Base-by-base conservation (phyloP, 2,329 filamentous ascomycete species). In the Metarhizium humberi region DNA sequence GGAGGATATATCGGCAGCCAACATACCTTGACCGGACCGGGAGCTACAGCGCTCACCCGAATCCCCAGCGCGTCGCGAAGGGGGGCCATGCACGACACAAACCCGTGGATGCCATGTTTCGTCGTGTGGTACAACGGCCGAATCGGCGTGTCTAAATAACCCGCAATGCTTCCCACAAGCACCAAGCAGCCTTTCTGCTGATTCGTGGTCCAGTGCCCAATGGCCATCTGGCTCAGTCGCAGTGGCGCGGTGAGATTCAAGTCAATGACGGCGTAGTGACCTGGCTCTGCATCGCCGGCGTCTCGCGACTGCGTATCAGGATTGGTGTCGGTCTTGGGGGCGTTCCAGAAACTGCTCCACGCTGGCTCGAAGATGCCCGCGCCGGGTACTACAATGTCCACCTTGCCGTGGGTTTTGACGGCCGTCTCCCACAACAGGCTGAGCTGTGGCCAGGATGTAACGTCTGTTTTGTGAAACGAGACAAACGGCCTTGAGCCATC, bases 171-270 rank as follows among this genome's bases (percentile, higher is more conserved):
- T 36, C 67, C 64, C 10, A 72, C 63, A 47, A 67, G 62, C 25
- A 73, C 57, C 30, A 74, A 52, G 48, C 62, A 65, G 1, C 67
- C 70, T 2, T 60, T 58, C 10, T 60, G 57, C 50, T 62, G 64
- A 40, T 57, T 60, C 57, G 63, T 60, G 8, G 67, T 68, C 70
- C 72, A 74, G 57, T 72, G 59, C 3, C 66, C 63, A 38, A 74
- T 64, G 40, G 70, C 72, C 30, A 74, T 60, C 61, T 73, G 71
- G 38, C 65, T 68, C 48, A 71, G 57, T 18, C 70, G 67, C 45
- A 73, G 69, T 2, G 72, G 72, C 29, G 67, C 63, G 8, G 65
- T 61, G 36, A 73, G 60, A 56, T 74, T 74, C 53, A 73, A 65
- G 53, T 69, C 68, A 3, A 74, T 53, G 18, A 67, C 62, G 36